Percentiles rank a stretch among this genome's conserved stretches.
phyloP scores from a whole-genome alignment of 345 rosid genomes.

The Rhodomyrtus tomentosa region DNA sequence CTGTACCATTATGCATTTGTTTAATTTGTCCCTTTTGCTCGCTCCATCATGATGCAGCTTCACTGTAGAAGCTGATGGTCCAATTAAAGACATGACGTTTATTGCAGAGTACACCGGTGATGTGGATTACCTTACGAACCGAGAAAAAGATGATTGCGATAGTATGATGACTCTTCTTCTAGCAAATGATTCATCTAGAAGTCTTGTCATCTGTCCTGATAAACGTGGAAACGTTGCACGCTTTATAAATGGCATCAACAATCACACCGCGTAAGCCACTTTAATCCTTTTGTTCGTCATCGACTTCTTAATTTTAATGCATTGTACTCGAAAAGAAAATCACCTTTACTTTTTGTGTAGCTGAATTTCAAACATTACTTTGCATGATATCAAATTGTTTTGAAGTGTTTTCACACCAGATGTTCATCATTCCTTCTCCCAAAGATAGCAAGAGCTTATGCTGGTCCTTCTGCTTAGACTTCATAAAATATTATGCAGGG shows the following conservation, averaged over 20 bases:
- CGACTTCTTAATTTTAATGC: background rate
- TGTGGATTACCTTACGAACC: conserved; percentile 68
- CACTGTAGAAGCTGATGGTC: conserved; percentile 82
- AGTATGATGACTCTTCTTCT: conserved; percentile 87
- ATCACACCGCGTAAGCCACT: conserved; percentile 57
- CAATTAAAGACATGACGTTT: conserved; percentile 75
- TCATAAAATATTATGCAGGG: conserved; percentile 46
- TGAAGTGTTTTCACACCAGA: background rate
- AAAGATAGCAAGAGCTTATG: background rate
- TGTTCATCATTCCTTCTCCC: background rate
- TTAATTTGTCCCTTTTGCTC: background rate
- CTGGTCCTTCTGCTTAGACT: background rate
- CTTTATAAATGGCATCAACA: conserved; percentile 86
- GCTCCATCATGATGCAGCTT: conserved; percentile 31
- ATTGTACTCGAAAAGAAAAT: background rate
- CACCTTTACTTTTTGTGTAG: background rate
- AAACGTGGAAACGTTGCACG: conserved; percentile 84
- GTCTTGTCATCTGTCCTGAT: conserved; percentile 85
- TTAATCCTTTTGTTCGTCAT: background rate
- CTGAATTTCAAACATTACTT: background rate
- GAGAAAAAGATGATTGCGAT: conserved; percentile 81
- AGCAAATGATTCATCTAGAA: conserved; percentile 46
- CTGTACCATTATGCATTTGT: background rate
- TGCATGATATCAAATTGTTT: background rate
- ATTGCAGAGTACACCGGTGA: conserved; percentile 86